Conservation (phyloP, 2,329 filamentous ascomycete genomes). For the Westerdykella ornata region DNA sequence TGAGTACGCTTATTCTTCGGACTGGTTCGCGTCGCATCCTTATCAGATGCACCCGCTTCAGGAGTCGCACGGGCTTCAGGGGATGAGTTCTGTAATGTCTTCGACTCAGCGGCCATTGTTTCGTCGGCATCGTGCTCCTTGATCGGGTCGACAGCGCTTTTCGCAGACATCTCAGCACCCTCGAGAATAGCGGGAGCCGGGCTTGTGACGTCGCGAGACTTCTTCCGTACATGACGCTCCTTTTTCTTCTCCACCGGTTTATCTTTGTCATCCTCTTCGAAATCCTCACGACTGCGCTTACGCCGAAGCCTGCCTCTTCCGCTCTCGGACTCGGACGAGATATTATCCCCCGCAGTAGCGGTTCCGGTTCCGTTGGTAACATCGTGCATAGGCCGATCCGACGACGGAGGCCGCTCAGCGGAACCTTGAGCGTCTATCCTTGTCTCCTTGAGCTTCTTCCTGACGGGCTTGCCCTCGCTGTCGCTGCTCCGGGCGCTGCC, state of each 20-base stretch:
- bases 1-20: conserved; percentile 47
- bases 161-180: conserved; percentile 27
- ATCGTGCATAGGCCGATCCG: conserved; percentile 20
- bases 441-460: conserved; percentile 57
- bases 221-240: conserved; percentile 41
- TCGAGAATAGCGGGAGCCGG: conserved; percentile 29
- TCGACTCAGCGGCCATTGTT: conserved; percentile 18
- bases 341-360: conserved; percentile 16
- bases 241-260: conserved; percentile 29
- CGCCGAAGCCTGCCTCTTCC: conserved; percentile 36
- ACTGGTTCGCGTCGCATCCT: conserved; percentile 24
- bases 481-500: conserved; percentile 40
- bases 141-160: conserved; percentile 26
- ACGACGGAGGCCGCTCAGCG: conserved; percentile 13
- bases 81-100: conserved; percentile 6
- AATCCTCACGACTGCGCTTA: conserved; percentile 44
- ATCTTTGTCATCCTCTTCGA: conserved; percentile 35
- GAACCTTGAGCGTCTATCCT: conserved; percentile 45
- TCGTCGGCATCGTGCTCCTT: conserved; percentile 28
- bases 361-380: conserved; percentile 17
- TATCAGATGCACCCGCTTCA: conserved; percentile 9
- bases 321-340: conserved; percentile 31
- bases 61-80: conserved; percentile 7
- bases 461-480: conserved; percentile 51
- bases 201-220: conserved; percentile 41